Evolutionary conservation across 371 early-diverging fungal genomes (phyloP).

Genomic region (Sporodiniella umbellata): DNA sequence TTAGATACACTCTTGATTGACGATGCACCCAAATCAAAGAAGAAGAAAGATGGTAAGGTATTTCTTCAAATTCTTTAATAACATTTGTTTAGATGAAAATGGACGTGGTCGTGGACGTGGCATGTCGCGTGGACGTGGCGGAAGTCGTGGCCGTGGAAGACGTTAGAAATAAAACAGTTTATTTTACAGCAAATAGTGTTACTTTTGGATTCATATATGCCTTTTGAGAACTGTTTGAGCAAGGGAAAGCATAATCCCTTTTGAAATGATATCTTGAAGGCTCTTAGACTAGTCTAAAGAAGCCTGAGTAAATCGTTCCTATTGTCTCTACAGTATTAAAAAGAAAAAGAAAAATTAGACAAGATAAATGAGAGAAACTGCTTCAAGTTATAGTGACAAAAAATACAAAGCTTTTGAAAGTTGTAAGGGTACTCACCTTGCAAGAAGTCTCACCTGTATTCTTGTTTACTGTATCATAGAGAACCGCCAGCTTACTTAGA

Average conservation of each 20-base stretch:
- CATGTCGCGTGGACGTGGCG: slow-evolving; percentile 58
- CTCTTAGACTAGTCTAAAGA: slow-evolving; percentile 40
- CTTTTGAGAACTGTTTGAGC: slow-evolving; percentile 44
- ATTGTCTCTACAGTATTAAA: background rate
- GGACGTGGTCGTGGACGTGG: slow-evolving; percentile 62
- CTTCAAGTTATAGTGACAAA: no score
- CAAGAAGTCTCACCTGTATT: no score
- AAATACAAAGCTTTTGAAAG: no score
- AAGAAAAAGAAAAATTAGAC: background rate
- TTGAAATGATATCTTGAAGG: no score
- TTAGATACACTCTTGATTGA: slow-evolving; percentile 95
- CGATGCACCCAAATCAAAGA: slow-evolving; percentile 90
- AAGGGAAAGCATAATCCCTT: slow-evolving; percentile 42
- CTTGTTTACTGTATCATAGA: no score
- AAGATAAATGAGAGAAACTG: background rate
- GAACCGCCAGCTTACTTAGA: no score
- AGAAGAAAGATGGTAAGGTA: slow-evolving; percentile 65
- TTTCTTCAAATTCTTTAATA: background rate
- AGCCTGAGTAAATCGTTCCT: slow-evolving; percentile 37
- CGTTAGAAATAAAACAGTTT: no score
- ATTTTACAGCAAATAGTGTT: no score
- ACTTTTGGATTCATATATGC: slow-evolving; percentile 43
- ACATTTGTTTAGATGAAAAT: slow-evolving; percentile 15
- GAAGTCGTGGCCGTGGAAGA: slow-evolving; percentile 35
- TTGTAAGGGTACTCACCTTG: no score